Conservation (phyloP, 257 asterid species). For the Petrea volubilis region DNA sequence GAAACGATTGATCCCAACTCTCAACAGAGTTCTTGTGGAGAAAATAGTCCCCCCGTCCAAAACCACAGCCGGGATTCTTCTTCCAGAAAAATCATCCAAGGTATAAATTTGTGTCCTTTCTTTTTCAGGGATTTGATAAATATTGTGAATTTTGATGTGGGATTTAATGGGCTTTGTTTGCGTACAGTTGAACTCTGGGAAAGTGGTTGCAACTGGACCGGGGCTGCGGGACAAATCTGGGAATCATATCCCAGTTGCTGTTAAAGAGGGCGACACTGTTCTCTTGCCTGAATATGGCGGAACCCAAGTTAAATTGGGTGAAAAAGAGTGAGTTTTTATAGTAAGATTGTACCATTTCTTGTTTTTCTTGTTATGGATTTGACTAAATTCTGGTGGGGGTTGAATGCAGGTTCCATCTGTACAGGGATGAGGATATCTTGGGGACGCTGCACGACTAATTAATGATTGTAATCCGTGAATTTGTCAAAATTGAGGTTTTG, state of each 20-base stretch:
- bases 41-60: slow-evolving; percentile 76
- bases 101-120: slow-evolving; percentile 20
- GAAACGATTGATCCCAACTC: slow-evolving; percentile 73
- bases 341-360: not conserved
- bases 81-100: slow-evolving; percentile 82
- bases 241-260: slow-evolving; percentile 63
- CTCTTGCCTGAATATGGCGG: slow-evolving; percentile 96
- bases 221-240: slow-evolving; percentile 65
- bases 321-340: slow-evolving; percentile 66
- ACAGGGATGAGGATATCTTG: slow-evolving; percentile 68
- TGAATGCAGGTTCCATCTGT: slow-evolving; percentile 55
- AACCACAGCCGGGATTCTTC: slow-evolving; percentile 84
- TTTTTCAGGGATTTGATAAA: not conserved
- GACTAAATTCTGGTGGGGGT: slow-evolving; percentile 18
- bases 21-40: slow-evolving; percentile 87
- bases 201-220: slow-evolving; percentile 86
- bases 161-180: slow-evolving; percentile 15
- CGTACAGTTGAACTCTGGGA: slow-evolving; percentile 84
- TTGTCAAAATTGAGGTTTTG: slow-evolving; percentile 2
- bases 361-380: not conserved
- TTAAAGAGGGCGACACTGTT: slow-evolving; percentile 90
- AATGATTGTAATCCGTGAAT: not conserved
- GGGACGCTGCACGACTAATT: slow-evolving; percentile 54
- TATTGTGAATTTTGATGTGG: not conserved
- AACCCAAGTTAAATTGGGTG: slow-evolving; percentile 80